A percentile compares a stretch with the other conserved stretches of the same genome.
Conservation (phyloP, 2,329 filamentous ascomycete genomes). For the Aureobasidium uvarum region DNA sequence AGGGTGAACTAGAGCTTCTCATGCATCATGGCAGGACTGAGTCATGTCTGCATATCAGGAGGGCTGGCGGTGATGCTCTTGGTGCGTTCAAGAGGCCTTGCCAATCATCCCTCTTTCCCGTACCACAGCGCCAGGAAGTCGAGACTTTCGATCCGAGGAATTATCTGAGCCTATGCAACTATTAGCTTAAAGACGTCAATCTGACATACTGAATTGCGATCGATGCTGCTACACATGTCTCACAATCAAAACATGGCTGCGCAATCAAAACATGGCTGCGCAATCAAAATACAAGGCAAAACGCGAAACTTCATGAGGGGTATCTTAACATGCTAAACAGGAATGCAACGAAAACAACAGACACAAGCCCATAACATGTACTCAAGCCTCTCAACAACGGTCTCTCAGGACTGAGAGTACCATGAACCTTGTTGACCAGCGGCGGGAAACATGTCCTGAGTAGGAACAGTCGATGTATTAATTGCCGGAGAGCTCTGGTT, state of each 20-base stretch:
- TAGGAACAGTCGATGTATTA: neutral
- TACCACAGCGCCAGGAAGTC: neutral
- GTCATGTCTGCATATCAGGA: neutral
- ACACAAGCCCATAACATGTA: neutral
- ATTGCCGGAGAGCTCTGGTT: neutral
- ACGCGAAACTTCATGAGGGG: slow-evolving; percentile 11
- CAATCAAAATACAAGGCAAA: neutral
- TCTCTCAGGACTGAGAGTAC: neutral
- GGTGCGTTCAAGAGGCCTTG: neutral
- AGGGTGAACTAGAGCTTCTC: too few relatives aligned
- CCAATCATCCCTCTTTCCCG: neutral
- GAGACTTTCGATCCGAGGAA: neutral
- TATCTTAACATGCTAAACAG: slow-evolving; percentile 22
- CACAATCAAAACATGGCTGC: neutral
- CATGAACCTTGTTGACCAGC: slow-evolving; percentile 8
- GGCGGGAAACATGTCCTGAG: neutral
- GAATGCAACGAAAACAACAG: neutral
- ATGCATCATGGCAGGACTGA: neutral
- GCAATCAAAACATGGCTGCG: neutral
- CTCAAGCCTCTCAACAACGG: neutral
- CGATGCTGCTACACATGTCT: neutral
- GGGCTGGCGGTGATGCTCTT: neutral
- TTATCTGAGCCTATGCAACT: neutral
- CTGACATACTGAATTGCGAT: neutral
- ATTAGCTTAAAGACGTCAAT: neutral